phyloP scores from a whole-genome alignment of 2,329 filamentous ascomycete genomes.

The Fusarium sacchari region DNA sequence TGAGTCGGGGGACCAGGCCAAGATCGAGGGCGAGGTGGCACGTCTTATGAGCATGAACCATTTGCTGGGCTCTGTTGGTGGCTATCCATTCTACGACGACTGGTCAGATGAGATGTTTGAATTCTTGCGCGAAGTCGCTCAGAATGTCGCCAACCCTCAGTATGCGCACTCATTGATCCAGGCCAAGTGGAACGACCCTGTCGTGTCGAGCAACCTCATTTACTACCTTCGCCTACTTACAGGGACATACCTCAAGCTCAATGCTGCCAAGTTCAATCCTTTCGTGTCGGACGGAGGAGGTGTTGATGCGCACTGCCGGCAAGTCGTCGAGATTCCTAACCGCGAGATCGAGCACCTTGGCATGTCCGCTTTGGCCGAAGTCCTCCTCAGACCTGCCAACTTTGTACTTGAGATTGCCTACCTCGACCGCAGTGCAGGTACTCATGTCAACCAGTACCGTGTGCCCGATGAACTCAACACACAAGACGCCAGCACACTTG shows the following conservation, averaged over 20 bases:
- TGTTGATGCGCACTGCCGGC: conserved; percentile 74
- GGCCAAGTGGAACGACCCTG: conserved; percentile 77
- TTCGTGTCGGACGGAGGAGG: conserved; percentile 73
- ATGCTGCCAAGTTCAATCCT: conserved; percentile 73
- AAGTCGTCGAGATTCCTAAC: conserved; percentile 76
- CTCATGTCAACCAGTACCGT: conserved; percentile 76
- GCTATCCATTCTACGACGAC: conserved; percentile 78
- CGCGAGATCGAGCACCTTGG: conserved; percentile 94
- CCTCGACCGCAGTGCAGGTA: conserved; percentile 84
- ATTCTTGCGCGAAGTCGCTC: conserved; percentile 72
- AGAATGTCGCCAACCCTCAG: conserved; percentile 68
- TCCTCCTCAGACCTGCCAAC: conserved; percentile 80
- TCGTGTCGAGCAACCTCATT: conserved; percentile 77
- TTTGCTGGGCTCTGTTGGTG: conserved; percentile 76
- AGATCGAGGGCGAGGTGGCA: conserved; percentile 75
- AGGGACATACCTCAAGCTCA: conserved; percentile 83
- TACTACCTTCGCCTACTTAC: conserved; percentile 87
- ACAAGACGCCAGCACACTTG: conserved; percentile 55
- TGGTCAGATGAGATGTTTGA: conserved; percentile 80
- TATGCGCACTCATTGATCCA: conserved; percentile 65
- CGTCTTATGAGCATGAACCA: conserved; percentile 78
- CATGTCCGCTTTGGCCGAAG: conserved; percentile 78
- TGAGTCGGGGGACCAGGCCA: conserved; percentile 69
- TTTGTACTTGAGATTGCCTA: conserved; percentile 90
- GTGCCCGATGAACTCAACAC: conserved; percentile 66